A percentile compares a stretch with the other conserved stretches of the same genome.
phyloP scores from a whole-genome alignment of 23 red algal genomes.

The Agarophyton chilense region DNA sequence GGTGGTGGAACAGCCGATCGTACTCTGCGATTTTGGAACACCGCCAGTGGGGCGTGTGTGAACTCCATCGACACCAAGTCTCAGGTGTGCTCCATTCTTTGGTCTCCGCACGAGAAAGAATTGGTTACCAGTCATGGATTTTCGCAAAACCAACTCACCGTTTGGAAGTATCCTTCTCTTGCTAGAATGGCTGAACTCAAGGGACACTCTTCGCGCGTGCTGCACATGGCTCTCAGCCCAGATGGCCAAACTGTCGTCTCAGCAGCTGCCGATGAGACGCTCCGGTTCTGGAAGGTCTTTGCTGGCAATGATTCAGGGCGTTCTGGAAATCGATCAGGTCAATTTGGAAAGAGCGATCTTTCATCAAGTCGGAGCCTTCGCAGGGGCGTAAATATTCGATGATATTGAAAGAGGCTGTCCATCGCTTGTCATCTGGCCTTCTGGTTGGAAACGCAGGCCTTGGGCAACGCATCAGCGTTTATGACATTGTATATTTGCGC shows the following conservation, averaged over 20 bases:
- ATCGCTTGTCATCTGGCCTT: neutral
- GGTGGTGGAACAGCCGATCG: slow-evolving; percentile 98
- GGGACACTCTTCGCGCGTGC: slow-evolving; percentile 93
- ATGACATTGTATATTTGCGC: slow-evolving; percentile 31
- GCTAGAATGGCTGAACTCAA: slow-evolving; percentile 89
- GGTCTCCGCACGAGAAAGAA: slow-evolving; percentile 94
- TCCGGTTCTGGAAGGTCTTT: slow-evolving; percentile 98
- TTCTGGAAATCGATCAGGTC: neutral
- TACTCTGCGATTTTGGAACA: slow-evolving; percentile 97
- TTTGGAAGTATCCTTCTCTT: slow-evolving; percentile 98
- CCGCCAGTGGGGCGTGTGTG: slow-evolving; percentile 81
- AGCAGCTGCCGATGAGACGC: slow-evolving; percentile 97
- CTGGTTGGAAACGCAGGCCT: neutral
- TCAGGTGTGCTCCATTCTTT: slow-evolving; percentile 96
- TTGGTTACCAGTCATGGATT: slow-evolving; percentile 97
- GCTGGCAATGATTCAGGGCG: slow-evolving; percentile 54
- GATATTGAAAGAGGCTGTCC: neutral
- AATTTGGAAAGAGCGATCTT: slow-evolving; percentile 22
- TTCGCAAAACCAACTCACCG: slow-evolving; percentile 95
- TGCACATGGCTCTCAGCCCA: slow-evolving; percentile 88
- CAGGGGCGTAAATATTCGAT: slow-evolving; percentile 38
- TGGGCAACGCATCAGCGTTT: neutral
- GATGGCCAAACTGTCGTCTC: slow-evolving; percentile 98
- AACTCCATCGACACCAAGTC: slow-evolving; percentile 95
- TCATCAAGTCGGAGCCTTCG: slow-evolving; percentile 22